phyloP scores from a whole-genome alignment of 1,284 basidiomycete species.

The Cutaneotrichosporon cyanovorans region DNA sequence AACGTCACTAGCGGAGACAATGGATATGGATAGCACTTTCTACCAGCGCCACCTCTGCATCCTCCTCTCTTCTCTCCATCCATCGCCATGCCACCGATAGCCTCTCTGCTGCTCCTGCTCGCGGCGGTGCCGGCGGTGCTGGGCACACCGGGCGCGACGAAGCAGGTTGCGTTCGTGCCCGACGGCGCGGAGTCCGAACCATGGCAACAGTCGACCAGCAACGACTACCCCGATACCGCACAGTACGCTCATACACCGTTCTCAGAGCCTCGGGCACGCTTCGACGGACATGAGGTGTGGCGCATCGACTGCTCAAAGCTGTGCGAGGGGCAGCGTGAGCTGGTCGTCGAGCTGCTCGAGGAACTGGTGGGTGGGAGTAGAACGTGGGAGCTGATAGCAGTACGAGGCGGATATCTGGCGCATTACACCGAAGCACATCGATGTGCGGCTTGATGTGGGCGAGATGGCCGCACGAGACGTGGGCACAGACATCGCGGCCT shows the following conservation, averaged over 20 bases:
- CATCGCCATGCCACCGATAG: constrained; percentile 2
- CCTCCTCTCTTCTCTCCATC: not conserved
- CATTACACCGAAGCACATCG: constrained; percentile 22
- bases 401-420: constrained; percentile 36
- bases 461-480: no score
- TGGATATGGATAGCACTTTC: no score
- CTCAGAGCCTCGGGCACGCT: constrained; percentile 4
- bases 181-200: constrained; percentile 6
- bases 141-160: not conserved
- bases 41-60: not conserved
- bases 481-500: no score
- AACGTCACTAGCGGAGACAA: no score
- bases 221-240: no score
- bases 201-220: no score
- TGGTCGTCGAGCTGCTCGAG: constrained; percentile 18
- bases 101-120: not conserved
- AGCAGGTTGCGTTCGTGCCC: not conserved
- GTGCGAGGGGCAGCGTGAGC: constrained; percentile 5
- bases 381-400: not conserved
- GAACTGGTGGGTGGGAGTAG: not conserved
- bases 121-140: not conserved
- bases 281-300: constrained; percentile 32
- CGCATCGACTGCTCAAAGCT: constrained; percentile 21
- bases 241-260: no score
- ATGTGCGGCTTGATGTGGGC: constrained; percentile 15